phyloP scores from a whole-genome alignment of 2,329 filamentous ascomycete species.

The Arachnomyces sp. region DNA sequence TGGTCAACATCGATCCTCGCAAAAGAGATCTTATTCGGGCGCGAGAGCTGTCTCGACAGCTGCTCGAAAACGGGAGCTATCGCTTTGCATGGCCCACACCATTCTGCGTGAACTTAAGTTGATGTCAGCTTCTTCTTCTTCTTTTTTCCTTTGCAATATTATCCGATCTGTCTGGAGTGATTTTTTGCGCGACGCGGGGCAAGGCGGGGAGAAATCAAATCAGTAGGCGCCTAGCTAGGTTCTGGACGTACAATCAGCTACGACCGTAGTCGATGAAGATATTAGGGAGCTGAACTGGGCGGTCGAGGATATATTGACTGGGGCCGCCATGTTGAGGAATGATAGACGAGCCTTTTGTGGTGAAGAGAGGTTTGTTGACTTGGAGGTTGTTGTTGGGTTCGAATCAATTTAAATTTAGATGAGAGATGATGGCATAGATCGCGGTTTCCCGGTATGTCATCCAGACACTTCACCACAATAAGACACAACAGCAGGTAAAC shows the following conservation, averaged over 20 bases:
- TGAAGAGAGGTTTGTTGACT: slow-evolving; percentile 8
- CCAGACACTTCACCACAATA: no score
- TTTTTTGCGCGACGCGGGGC: slow-evolving; percentile 1
- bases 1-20: slow-evolving; percentile 78
- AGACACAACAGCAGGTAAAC: no score
- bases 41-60: slow-evolving; percentile 63
- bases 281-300: slow-evolving; percentile 63
- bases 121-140: no score
- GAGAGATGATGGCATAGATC: no score
- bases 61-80: slow-evolving; percentile 78
- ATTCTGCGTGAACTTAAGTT: slow-evolving; percentile 71
- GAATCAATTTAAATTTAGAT: slow-evolving; percentile 7
- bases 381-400: slow-evolving; percentile 12
- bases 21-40: slow-evolving; percentile 68
- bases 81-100: slow-evolving; percentile 75
- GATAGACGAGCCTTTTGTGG: slow-evolving; percentile 15
- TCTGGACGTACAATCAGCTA: slow-evolving; percentile 86
- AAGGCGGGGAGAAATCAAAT: slow-evolving; percentile 16
- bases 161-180: no score
- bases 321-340: slow-evolving; percentile 32
- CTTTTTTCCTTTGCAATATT: no score
- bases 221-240: no score
- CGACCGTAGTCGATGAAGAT: slow-evolving; percentile 66
- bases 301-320: slow-evolving; percentile 53
- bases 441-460: no score